Percentiles rank a stretch among this genome's conserved stretches.
Conservation (phyloP, 148 eudicot species). For the Selenicereus undatus region DNA sequence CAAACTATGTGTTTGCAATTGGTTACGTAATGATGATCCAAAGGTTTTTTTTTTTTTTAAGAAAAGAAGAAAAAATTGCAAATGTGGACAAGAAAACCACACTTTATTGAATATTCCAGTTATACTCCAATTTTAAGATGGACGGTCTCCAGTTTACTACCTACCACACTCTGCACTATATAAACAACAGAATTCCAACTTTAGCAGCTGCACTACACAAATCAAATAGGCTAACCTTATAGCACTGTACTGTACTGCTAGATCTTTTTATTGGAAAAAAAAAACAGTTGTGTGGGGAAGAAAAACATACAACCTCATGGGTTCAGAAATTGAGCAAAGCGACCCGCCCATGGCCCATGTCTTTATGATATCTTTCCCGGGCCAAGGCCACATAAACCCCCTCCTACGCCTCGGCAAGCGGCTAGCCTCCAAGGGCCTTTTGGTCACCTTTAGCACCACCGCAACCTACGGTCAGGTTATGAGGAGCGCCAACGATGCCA, state of each 20-base stretch:
- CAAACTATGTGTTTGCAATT: no score
- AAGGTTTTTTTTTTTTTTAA: no score
- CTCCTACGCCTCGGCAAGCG: conserved; percentile 41
- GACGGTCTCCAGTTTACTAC: background rate
- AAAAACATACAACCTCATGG: background rate
- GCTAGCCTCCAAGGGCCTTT: conserved; percentile 35
- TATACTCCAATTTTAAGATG: background rate
- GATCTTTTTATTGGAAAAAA: no score
- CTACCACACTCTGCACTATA: background rate
- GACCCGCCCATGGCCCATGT: conserved; percentile 26
- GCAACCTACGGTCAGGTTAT: conserved; percentile 37
- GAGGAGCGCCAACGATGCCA: conserved; percentile 34
- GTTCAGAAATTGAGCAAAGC: background rate
- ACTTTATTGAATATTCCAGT: no score
- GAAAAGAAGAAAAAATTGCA: background rate
- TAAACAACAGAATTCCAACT: background rate
- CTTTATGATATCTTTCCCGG: conserved; percentile 38
- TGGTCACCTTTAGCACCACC: conserved; percentile 41
- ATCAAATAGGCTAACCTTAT: background rate
- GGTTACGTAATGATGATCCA: no score
- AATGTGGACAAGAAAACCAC: background rate
- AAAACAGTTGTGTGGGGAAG: background rate
- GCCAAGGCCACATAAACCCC: conserved; percentile 47
- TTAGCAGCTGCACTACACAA: background rate
- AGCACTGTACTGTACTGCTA: no score